Evolutionary conservation across 768 basidiomycete species (phyloP).

Genomic region (Suillus paluster): DNA sequence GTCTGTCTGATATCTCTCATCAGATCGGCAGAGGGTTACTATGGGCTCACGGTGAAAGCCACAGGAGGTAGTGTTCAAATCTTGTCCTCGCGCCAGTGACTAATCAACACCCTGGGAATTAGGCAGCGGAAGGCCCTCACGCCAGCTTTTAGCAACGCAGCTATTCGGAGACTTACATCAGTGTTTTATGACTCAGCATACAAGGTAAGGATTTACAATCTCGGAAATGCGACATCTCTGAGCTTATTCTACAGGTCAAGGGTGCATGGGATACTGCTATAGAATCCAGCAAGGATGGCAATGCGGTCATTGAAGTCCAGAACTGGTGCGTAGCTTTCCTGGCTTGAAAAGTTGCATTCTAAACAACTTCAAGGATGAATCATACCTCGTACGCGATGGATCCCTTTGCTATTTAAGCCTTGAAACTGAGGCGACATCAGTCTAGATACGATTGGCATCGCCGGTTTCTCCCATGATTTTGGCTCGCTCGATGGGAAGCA

Average conservation of each 20-base stretch:
- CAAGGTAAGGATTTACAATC: slow-evolving; percentile 34
- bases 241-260: slow-evolving; percentile 28
- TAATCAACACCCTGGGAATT: not conserved
- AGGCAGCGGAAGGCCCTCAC: slow-evolving; percentile 44
- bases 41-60: slow-evolving; percentile 44
- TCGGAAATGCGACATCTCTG: not conserved
- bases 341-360: not conserved
- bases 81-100: slow-evolving; percentile 24
- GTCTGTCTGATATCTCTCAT: not conserved
- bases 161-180: slow-evolving; percentile 40
- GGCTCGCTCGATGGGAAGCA: slow-evolving; percentile 42
- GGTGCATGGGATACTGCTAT: slow-evolving; percentile 35
- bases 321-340: slow-evolving; percentile 38
- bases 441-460: slow-evolving; percentile 49
- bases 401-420: not conserved
- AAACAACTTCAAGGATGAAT: slow-evolving; percentile 43
- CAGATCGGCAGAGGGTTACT: slow-evolving; percentile 36
- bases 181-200: slow-evolving; percentile 48
- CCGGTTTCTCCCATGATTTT: slow-evolving; percentile 52
- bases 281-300: slow-evolving; percentile 24
- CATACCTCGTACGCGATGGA: slow-evolving; percentile 41
- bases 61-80: slow-evolving; percentile 40
- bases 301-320: slow-evolving; percentile 51
- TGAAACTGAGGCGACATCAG: slow-evolving; percentile 19
- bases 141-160: slow-evolving; percentile 46